A percentile compares a stretch with the other conserved stretches of the same genome.
These are phyloP conservation scores for Skeletonema marinoi DNA, from an alignment of 108 stramenopile genomes.

Conservation along the genomic window DNA sequence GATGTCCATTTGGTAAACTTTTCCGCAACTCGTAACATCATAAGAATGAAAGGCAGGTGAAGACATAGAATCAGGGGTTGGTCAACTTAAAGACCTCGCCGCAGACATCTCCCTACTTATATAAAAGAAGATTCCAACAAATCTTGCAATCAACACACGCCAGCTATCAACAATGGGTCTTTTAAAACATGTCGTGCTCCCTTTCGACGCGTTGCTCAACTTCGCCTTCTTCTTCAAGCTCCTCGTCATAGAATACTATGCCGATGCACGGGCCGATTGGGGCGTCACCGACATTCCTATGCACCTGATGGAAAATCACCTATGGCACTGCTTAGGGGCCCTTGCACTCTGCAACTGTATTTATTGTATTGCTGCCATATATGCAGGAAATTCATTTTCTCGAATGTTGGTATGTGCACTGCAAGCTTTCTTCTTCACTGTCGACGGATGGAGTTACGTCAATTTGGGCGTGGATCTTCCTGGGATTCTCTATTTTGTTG, in stretches of 20 bases:
- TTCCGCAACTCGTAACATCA: too few relatives aligned
- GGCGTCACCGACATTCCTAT: neutral
- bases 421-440: constrained; percentile 6
- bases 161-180: constrained; percentile 21
- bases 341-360: constrained; percentile 3
- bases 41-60: too few relatives aligned
- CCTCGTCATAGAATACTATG: neutral
- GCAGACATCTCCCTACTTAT: too few relatives aligned
- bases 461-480: neutral
- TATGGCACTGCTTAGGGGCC: constrained; percentile 10
- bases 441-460: neutral
- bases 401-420: constrained; percentile 7
- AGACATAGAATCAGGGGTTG: too few relatives aligned
- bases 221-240: neutral
- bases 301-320: constrained; percentile 17
- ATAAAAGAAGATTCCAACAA: too few relatives aligned
- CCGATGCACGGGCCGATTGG: neutral
- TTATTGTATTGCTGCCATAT: constrained; percentile 18
- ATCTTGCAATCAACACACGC: too few relatives aligned
- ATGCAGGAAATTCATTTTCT: constrained; percentile 15
- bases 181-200: constrained; percentile 32
- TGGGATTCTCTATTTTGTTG: neutral
- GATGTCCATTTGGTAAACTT: too few relatives aligned
- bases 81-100: too few relatives aligned
- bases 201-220: constrained; percentile 15